Evolutionary conservation across 345 rosid genomes (phyloP), one percentile per base, ranked within the genome.

Genomic region (Schrenkiella parvula): DNA sequence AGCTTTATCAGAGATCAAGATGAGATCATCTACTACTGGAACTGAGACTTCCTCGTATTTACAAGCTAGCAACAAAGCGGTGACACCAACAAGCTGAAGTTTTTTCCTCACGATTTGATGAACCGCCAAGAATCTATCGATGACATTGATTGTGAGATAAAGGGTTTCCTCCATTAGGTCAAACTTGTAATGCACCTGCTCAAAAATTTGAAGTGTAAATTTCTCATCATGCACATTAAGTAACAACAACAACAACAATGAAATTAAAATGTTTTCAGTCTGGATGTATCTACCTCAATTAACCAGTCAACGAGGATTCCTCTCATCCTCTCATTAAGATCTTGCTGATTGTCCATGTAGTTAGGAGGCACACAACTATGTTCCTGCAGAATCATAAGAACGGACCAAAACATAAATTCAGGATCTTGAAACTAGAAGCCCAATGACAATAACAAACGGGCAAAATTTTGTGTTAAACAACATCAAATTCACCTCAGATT

Each of bases 41-140:
- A 95, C 97, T 47, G 90, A 88, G 37, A 95, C 98, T 71, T 95
- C 99, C 80, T 95, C 99, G 58, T 95, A 95, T 53, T 95, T 95
- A 82, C 98, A 95, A 37, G 99, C 99, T 44, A 95, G 89, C 39
- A 95, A 88, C 98, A 95, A 82, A 71, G 97, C 97, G 22, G 98
- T 90, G 6, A 92, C 88, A n/a, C 98, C 99, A 31, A 95, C 96
- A 18, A 92, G 83, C 83, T 95, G 99, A 31, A 95, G 97, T 77
- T 95, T 92, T 86, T 90, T 88, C 80, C 96, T 92, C 66, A 73
- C 76, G 0, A 92, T 70, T 52, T 81, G 85, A 25, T 76, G 75
- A 64, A 82, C 76, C 0, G 93, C 89, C 70, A 95, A 76, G 75
- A 95, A 95, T 82, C 97, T 83, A 58, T 95, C 99, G 11, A 90